These are phyloP conservation scores for Pilatotrama ljubarskyi DNA, from an alignment of 768 basidiomycete species.

Conservation along the genomic window DNA sequence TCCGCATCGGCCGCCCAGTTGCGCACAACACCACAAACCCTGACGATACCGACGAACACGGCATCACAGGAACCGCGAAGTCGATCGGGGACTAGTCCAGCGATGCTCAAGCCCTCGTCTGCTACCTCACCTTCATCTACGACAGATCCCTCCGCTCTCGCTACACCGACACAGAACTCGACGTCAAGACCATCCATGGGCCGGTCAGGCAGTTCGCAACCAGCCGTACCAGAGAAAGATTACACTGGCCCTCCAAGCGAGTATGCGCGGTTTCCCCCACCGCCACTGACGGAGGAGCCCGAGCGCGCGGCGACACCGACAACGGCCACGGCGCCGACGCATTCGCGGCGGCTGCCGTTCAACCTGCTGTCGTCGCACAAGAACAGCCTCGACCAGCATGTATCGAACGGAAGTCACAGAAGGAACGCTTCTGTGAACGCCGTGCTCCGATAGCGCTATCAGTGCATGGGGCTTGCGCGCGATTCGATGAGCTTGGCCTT, in stretches of 20 bases:
- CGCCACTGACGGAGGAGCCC: slow-evolving; percentile 43
- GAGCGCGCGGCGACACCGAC: slow-evolving; percentile 48
- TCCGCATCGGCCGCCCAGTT: slow-evolving; percentile 80
- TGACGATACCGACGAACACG: slow-evolving; percentile 29
- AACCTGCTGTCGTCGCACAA: slow-evolving; percentile 54
- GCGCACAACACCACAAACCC: slow-evolving; percentile 48
- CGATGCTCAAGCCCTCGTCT: slow-evolving; percentile 43
- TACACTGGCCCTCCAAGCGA: slow-evolving; percentile 68
- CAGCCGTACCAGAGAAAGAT: slow-evolving; percentile 26
- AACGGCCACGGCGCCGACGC: slow-evolving; percentile 31
- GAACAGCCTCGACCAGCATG: slow-evolving; percentile 34
- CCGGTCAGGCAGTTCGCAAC: slow-evolving; percentile 41
- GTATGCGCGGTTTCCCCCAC: slow-evolving; percentile 72
- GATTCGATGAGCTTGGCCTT: background rate
- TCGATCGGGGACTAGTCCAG: slow-evolving; percentile 71
- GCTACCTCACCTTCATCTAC: slow-evolving; percentile 35
- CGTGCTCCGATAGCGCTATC: slow-evolving; percentile 16
- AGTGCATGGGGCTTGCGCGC: background rate
- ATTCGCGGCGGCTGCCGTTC: slow-evolving; percentile 62
- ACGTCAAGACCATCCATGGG: slow-evolving; percentile 43
- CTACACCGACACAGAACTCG: slow-evolving; percentile 39
- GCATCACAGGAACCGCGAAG: slow-evolving; percentile 45
- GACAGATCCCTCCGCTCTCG: slow-evolving; percentile 16
- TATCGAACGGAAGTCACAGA: slow-evolving; percentile 36
- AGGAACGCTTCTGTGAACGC: slow-evolving; percentile 43